Conservation (phyloP, 352 stramenopile species). For the Phytophthora pisi region DNA sequence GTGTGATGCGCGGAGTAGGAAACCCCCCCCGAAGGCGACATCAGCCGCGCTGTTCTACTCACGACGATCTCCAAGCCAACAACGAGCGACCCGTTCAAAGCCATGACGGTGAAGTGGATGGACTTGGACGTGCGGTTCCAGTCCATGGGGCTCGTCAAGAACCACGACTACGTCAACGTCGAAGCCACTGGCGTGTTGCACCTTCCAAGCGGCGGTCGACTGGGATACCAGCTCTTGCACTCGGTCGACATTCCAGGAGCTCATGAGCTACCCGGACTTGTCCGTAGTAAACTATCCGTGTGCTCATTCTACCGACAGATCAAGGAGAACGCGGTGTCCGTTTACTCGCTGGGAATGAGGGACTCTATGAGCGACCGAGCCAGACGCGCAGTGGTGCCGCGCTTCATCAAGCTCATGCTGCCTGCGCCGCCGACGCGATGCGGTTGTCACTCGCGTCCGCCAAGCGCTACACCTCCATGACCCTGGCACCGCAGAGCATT, state of each 20-base stretch:
- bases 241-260: constrained; percentile 44
- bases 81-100: constrained; percentile 35
- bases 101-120: constrained; percentile 27
- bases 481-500: not conserved
- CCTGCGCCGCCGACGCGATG: constrained; percentile 5
- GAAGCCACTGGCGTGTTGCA: constrained; percentile 39
- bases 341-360: constrained; percentile 24
- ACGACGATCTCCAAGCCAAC: constrained; percentile 35
- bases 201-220: constrained; percentile 21
- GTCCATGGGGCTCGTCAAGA: constrained; percentile 32
- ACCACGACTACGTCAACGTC: constrained; percentile 46
- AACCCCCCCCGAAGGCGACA: constrained; percentile 25
- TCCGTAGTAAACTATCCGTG: constrained; percentile 35
- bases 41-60: constrained; percentile 38
- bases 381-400: constrained; percentile 11
- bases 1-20: constrained; percentile 30
- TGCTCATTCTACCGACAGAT: constrained; percentile 37
- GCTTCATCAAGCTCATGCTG: constrained; percentile 14
- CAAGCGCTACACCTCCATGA: not conserved
- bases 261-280: constrained; percentile 12
- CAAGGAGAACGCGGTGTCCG: constrained; percentile 15
- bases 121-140: constrained; percentile 28
- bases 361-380: constrained; percentile 19
- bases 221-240: constrained; percentile 54
- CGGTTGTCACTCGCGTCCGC: not conserved